A percentile compares a stretch with the other conserved stretches of the same genome.
These are phyloP conservation scores for Boletus bicolor DNA, from an alignment of 768 basidiomycete genomes.

Conservation along the genomic window DNA sequence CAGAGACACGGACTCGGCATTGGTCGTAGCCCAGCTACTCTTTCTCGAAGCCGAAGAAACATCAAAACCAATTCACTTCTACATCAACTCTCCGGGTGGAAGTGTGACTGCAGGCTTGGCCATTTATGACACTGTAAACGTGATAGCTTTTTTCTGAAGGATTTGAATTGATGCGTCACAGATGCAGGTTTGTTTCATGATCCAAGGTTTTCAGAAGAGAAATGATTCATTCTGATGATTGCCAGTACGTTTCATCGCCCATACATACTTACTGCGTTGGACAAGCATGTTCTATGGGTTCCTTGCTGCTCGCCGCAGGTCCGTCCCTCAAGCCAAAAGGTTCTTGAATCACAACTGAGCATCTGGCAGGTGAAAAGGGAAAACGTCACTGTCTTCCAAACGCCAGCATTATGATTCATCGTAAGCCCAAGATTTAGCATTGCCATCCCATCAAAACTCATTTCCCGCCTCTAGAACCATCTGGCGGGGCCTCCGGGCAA, in stretches of 20 bases:
- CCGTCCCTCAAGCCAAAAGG: slow-evolving; percentile 11
- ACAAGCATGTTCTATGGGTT: slow-evolving; percentile 95
- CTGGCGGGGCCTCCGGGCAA: slow-evolving; percentile 93
- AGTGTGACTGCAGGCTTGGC: slow-evolving; percentile 94
- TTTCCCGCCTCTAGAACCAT: slow-evolving; percentile 65
- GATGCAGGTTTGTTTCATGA: slow-evolving; percentile 61
- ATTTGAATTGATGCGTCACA: slow-evolving; percentile 32
- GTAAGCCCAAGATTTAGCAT: slow-evolving; percentile 42
- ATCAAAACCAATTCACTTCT: slow-evolving; percentile 90
- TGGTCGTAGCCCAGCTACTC: slow-evolving; percentile 87
- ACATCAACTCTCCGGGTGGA: slow-evolving; percentile 96
- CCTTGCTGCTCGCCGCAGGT: slow-evolving; percentile 84
- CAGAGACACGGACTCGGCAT: slow-evolving; percentile 82
- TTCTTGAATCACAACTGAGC: slow-evolving; percentile 15
- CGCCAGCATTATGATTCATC: slow-evolving; percentile 98
- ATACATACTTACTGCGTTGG: slow-evolving; percentile 97
- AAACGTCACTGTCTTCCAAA: slow-evolving; percentile 91
- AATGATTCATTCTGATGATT: slow-evolving; percentile 27
- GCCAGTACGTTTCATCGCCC: slow-evolving; percentile 85
- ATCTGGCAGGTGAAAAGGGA: slow-evolving; percentile 64
- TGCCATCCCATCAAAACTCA: slow-evolving; percentile 7
- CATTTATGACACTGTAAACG: slow-evolving; percentile 91
- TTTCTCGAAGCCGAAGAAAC: slow-evolving; percentile 97
- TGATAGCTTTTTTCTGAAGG: slow-evolving; percentile 1
- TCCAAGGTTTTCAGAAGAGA: slow-evolving; percentile 1